These are phyloP conservation scores for Debaryomyces robertsiae DNA, from an alignment of 1,139 yeast genomes.

Conservation along the genomic window DNA sequence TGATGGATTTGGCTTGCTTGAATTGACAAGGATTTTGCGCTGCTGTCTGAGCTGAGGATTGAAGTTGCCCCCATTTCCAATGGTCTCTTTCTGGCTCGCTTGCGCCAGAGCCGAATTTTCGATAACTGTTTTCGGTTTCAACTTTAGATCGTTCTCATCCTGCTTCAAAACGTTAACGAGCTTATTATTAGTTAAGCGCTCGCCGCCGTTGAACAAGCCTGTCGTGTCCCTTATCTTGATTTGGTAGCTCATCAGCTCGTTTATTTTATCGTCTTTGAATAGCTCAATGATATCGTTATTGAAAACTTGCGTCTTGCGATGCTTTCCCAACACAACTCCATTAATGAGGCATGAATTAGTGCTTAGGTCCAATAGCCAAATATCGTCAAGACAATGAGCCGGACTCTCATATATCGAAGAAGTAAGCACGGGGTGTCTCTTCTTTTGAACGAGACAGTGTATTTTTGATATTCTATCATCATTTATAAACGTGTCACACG, in stretches of 20 bases:
- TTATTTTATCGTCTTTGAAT: slow-evolving; percentile 58
- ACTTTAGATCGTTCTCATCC: slow-evolving; percentile 31
- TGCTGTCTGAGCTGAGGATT: slow-evolving; percentile 31
- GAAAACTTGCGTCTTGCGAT: slow-evolving; percentile 59
- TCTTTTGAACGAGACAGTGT: slow-evolving; percentile 71
- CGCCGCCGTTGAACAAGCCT: slow-evolving; percentile 54
- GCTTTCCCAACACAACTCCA: slow-evolving; percentile 57
- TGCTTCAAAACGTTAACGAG: slow-evolving; percentile 28
- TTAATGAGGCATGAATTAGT: slow-evolving; percentile 81
- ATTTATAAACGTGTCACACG: slow-evolving; percentile 58
- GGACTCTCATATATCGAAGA: slow-evolving; percentile 63
- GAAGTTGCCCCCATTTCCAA: slow-evolving; percentile 33
- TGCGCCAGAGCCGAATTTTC: slow-evolving; percentile 12
- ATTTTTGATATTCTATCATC: slow-evolving; percentile 82
- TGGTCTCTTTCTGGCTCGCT: slow-evolving; percentile 9
- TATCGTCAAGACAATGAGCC: slow-evolving; percentile 65
- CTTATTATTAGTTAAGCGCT: slow-evolving; percentile 19
- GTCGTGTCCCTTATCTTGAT: slow-evolving; percentile 57
- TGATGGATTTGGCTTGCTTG: slow-evolving; percentile 19
- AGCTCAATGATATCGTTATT: slow-evolving; percentile 68
- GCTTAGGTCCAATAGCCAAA: slow-evolving; percentile 83
- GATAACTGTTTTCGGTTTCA: slow-evolving; percentile 31
- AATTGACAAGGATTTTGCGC: slow-evolving; percentile 24
- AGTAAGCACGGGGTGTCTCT: slow-evolving; percentile 57
- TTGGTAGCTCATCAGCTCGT: slow-evolving; percentile 54